A percentile compares a stretch with the other conserved stretches of the same genome.
phyloP scores from a whole-genome alignment of 2,329 filamentous ascomycete species.

The Thelonectria discophora region DNA sequence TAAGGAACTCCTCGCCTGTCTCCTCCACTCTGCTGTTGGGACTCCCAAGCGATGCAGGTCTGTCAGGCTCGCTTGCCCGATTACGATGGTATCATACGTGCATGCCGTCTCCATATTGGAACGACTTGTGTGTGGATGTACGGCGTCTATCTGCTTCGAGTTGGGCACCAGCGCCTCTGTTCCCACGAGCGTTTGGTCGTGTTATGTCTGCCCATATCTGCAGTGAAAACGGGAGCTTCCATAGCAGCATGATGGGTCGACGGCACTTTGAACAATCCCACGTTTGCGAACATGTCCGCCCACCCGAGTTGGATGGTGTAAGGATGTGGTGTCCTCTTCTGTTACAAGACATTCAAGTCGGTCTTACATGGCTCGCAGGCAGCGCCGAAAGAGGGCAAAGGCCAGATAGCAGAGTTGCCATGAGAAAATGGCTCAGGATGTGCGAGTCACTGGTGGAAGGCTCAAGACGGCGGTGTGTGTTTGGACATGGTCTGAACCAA shows the following conservation, averaged over 20 bases:
- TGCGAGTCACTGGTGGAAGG: not conserved
- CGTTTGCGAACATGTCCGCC: not conserved
- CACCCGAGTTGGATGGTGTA: not conserved
- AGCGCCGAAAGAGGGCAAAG: constrained; percentile 2
- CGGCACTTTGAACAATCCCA: not conserved
- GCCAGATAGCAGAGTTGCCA: not conserved
- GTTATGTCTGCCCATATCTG: not conserved
- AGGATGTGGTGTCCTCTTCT: not conserved
- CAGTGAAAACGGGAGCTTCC: not conserved
- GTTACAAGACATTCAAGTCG: not conserved
- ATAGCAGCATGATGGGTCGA: constrained; percentile 6
- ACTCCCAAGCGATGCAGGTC: constrained; percentile 8
- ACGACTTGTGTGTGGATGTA: not conserved
- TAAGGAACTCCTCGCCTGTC: constrained; percentile 2
- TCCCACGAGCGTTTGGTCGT: not conserved
- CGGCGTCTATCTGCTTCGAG: constrained; percentile 9
- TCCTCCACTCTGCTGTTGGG: not conserved
- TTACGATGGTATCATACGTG: constrained; percentile 23
- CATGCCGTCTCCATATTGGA: constrained; percentile 5
- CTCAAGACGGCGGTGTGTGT: not conserved
- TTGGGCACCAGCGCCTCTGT: not conserved
- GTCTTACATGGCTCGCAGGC: constrained; percentile 8
- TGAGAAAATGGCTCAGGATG: not conserved
- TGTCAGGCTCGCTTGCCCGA: constrained; percentile 3
- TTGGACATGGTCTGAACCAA: not conserved